Conservation (phyloP, 169 alveolate genomes). For the Miamiensis avidus region DNA sequence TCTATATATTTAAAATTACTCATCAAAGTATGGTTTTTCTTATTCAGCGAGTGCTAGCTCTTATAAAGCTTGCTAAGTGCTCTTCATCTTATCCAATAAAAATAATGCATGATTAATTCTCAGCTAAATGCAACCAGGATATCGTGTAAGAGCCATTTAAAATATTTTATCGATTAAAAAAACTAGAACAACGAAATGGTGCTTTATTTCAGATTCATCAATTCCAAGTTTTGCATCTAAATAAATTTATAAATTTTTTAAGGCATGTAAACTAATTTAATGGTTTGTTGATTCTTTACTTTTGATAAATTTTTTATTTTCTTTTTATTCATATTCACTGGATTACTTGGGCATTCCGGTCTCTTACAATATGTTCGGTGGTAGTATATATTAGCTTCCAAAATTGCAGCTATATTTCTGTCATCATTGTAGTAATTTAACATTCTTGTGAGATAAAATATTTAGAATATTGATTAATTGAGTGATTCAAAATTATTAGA, state of each 20-base stretch:
- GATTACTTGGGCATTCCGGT: constrained; percentile 45
- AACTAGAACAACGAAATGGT: constrained; percentile 41
- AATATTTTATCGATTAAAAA: constrained; percentile 38
- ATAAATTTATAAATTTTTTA: no score
- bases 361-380: constrained; percentile 48
- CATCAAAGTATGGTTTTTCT: constrained; percentile 43
- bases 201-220: constrained; percentile 36
- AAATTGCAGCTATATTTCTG: constrained; percentile 42
- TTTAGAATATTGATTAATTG: constrained; percentile 29
- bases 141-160: constrained; percentile 27
- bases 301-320: constrained; percentile 39
- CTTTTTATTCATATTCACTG: constrained; percentile 41
- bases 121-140: constrained; percentile 38
- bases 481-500: constrained; percentile 49
- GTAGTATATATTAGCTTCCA: constrained; percentile 45
- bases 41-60: constrained; percentile 35
- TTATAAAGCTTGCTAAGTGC: constrained; percentile 33
- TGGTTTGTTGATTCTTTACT: background rate
- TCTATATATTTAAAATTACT: constrained; percentile 38
- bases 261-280: background rate
- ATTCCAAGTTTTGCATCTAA: constrained; percentile 21
- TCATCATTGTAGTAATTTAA: constrained; percentile 40
- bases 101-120: constrained; percentile 40
- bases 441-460: constrained; percentile 29
- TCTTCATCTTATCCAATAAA: constrained; percentile 44